Base-by-base conservation (phyloP, 768 basidiomycete genomes). In the Saitozyma sp. region DNA sequence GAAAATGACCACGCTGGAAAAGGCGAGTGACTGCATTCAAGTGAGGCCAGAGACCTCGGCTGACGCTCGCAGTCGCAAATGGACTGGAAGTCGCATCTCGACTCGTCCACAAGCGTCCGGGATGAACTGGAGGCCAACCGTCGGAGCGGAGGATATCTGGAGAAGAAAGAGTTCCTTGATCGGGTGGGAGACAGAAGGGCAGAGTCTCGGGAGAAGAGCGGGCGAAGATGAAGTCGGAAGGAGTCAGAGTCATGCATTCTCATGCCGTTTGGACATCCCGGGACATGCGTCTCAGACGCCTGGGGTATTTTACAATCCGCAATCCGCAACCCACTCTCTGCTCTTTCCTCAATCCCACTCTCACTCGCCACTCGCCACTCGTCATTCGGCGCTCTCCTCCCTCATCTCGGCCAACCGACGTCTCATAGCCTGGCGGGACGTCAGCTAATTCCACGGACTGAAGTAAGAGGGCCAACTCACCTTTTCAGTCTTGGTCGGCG, bases 401-500 rank as follows among this genome's bases (percentile, higher is more conserved):
- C 73, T 39, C 86, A 97, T 88, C 80, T 88, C 86, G 13, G 85
- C 89, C 13, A 93, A 83, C 52, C 90, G 84, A 17, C 89, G 84
- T 59, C 89, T 84, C 87, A 92, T 96, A 61, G 90, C 78, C 66
- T 73, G 39, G n/a, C 29, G 52, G 9, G 13, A 49, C 29, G 37
- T 20, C 60, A 56, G 48, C n/a, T 51, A 5, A 2, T 50, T 19
- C 16, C 14, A 56, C 14, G n/a, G 41, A 19, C 43, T 8, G 8
- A 9, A n/a, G 17, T 13, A 8, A 52, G 55, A 54, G 9, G 13
- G 11, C 14, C 19, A 11, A 50, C 56, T 41, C 45, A 66, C 88
- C 81, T 87, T 90, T 82, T 97, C 94, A 5, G 92, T 91, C 54
- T 87, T 89, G 19, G 94, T 97, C 0, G 88, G 91, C 13, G 94